phyloP scores from a whole-genome alignment of 495 filamentous ascomycete genomes.

The Usnea hakonensis region DNA sequence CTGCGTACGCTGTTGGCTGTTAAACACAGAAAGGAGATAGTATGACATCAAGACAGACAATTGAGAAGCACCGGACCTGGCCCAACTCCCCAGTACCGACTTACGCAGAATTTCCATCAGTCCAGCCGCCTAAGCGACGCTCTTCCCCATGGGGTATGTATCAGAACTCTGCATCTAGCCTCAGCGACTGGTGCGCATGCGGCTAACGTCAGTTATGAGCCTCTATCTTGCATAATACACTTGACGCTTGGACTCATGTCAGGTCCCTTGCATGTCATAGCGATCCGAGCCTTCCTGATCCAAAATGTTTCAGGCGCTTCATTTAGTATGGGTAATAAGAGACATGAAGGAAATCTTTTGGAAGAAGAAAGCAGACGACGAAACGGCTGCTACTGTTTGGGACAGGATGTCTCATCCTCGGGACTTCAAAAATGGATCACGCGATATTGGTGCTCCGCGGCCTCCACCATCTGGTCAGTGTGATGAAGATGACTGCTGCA shows the following conservation, averaged over 20 bases:
- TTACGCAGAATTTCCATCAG: background rate
- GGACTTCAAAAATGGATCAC: background rate
- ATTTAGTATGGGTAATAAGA: background rate
- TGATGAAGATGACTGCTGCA: background rate
- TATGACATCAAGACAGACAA: too few species aligned
- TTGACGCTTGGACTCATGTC: background rate
- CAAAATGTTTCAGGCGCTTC: background rate
- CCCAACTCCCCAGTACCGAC: too few species aligned
- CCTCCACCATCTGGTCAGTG: background rate
- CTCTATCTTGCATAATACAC: background rate
- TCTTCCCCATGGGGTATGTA: background rate
- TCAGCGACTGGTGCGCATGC: background rate
- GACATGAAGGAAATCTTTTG: background rate
- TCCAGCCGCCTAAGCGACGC: background rate
- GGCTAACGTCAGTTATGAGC: background rate
- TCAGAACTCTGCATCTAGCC: background rate
- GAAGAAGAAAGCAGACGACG: background rate
- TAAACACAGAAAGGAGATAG: too few species aligned
- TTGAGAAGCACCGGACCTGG: too few species aligned
- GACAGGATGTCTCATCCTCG: background rate
- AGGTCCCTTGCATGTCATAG: background rate
- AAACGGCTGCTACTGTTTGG: background rate
- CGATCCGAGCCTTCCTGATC: background rate
- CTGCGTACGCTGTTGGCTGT: too few species aligned
- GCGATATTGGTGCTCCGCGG: background rate